Percentiles rank a stretch among this genome's conserved stretches.
Conservation (phyloP, 208 protist genomes). For the Histomonas meleagridis region DNA sequence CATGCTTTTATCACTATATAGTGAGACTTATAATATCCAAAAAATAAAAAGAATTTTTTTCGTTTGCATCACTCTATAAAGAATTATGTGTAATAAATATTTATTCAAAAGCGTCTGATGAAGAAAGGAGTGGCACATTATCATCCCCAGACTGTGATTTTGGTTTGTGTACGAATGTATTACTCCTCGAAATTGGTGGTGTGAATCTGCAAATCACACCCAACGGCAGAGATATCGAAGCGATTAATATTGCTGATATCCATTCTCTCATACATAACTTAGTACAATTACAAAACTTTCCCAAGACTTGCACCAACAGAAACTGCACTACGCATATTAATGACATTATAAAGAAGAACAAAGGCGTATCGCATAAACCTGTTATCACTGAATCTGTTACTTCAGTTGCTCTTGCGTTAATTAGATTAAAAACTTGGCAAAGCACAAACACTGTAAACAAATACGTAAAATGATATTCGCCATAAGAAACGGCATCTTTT, state of each 20-base stretch:
- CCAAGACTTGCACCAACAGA: neutral
- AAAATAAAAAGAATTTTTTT: too few relatives aligned
- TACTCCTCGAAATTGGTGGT: neutral
- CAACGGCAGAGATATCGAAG: neutral
- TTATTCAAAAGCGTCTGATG: too few relatives aligned
- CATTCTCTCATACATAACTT: neutral
- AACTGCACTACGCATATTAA: neutral
- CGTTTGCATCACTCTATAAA: too few relatives aligned
- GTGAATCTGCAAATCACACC: neutral
- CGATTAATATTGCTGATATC: neutral
- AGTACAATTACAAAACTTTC: neutral
- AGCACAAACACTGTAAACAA: neutral
- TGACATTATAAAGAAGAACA: neutral
- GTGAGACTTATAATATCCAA: too few relatives aligned
- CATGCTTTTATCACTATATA: too few relatives aligned
- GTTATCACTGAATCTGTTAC: neutral
- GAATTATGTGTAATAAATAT: too few relatives aligned
- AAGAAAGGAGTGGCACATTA: too few relatives aligned
- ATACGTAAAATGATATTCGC: neutral
- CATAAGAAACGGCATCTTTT: neutral
- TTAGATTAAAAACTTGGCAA: neutral
- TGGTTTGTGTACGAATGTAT: too few relatives aligned
- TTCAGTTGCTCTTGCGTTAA: neutral
- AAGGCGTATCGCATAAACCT: neutral
- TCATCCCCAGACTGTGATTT: too few relatives aligned